These are phyloP conservation scores for Podospora comata DNA, from an alignment of 495 filamentous ascomycete species.

Conservation along the genomic window DNA sequence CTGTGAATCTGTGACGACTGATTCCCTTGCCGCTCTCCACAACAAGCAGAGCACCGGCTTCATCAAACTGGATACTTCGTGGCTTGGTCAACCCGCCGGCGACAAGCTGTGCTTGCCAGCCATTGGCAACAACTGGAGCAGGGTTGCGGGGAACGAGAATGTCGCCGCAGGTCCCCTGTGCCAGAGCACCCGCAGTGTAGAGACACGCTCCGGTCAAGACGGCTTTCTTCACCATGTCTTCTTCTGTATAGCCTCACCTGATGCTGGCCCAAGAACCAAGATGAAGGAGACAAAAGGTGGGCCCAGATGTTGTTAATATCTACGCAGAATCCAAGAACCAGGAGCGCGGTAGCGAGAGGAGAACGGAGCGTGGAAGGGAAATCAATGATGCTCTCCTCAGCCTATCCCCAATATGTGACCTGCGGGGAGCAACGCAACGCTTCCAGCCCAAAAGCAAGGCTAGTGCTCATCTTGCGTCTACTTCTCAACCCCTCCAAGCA, in stretches of 20 bases:
- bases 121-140: constrained; percentile 52
- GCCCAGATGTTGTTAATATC: neutral
- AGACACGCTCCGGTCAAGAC: constrained; percentile 18
- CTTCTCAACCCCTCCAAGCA: neutral
- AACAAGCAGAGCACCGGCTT: constrained; percentile 53
- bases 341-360: constrained; percentile 13
- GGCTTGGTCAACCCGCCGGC: constrained; percentile 52
- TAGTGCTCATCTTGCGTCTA: neutral
- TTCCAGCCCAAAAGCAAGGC: neutral
- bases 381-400: neutral
- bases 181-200: constrained; percentile 16
- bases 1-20: constrained; percentile 45
- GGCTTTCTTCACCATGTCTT: constrained; percentile 22
- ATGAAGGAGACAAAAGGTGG: neutral
- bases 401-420: neutral
- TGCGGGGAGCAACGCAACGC: neutral
- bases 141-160: constrained; percentile 41
- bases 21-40: constrained; percentile 54
- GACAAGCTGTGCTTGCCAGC: constrained; percentile 54
- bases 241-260: neutral
- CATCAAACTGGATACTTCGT: constrained; percentile 59
- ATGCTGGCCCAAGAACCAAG: neutral
- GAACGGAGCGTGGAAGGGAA: neutral
- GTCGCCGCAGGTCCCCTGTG: constrained; percentile 29
- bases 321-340: constrained; percentile 3